Evolutionary conservation across 495 filamentous ascomycete genomes (phyloP).

Genomic region (Penicillium odoratum): DNA sequence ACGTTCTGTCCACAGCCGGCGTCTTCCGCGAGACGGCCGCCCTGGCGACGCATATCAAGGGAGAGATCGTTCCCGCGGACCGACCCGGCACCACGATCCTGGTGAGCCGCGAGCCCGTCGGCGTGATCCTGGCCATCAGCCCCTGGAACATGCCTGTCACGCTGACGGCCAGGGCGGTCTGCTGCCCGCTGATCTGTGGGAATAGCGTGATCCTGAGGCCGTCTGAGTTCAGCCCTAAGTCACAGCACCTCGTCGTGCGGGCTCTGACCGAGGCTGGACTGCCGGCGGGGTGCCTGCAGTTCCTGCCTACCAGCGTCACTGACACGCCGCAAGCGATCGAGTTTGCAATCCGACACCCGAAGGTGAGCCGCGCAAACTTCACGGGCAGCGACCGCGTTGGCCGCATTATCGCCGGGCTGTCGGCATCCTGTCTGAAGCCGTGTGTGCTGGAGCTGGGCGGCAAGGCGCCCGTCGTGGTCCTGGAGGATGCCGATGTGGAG

Average conservation of each 20-base stretch:
- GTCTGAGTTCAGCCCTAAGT: conserved; percentile 18
- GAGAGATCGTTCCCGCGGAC: conserved; percentile 34
- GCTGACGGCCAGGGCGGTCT: not conserved
- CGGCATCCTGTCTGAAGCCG: conserved; percentile 45
- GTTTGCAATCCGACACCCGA: conserved; percentile 41
- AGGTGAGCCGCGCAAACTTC: conserved; percentile 50
- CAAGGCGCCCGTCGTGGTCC: conserved; percentile 49
- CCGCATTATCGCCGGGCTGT: conserved; percentile 41
- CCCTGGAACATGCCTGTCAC: conserved; percentile 22
- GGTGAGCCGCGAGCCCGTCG: conserved; percentile 28
- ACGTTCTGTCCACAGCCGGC: conserved; percentile 6
- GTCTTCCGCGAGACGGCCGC: conserved; percentile 8
- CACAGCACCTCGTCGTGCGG: conserved; percentile 40
- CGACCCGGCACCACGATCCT: conserved; percentile 29
- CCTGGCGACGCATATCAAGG: conserved; percentile 33
- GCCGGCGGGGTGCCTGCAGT: conserved; percentile 45
- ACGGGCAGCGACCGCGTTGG: conserved; percentile 50
- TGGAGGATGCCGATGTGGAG: conserved; percentile 48
- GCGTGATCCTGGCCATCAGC: conserved; percentile 36
- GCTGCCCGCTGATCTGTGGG: not conserved
- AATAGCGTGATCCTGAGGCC: conserved; percentile 5
- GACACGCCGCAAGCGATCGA: conserved; percentile 45
- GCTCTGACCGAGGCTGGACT: conserved; percentile 66
- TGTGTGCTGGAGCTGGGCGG: conserved; percentile 54
- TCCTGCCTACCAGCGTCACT: conserved; percentile 38